These are phyloP conservation scores for Eucalyptus polyanthemos DNA, from an alignment of 345 rosid genomes.

Conservation along the genomic window DNA sequence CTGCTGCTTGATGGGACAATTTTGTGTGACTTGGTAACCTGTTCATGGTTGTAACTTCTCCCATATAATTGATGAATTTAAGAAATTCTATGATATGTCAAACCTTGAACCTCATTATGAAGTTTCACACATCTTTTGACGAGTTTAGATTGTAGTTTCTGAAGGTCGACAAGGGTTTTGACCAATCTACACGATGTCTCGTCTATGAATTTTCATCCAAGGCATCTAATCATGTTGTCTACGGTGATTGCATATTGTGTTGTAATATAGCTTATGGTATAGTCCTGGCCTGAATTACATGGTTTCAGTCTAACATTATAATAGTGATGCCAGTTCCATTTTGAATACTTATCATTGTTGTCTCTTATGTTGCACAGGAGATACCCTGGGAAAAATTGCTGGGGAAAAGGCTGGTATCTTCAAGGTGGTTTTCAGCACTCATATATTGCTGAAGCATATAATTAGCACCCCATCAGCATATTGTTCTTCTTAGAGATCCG, in stretches of 20 bases:
- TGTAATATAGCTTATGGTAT: not conserved
- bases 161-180: not conserved
- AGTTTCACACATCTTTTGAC: not conserved
- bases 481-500: not conserved
- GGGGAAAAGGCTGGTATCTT: slow-evolving; percentile 98
- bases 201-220: not conserved
- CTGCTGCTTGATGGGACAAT: not conserved
- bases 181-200: not conserved
- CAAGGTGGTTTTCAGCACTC: slow-evolving; percentile 46
- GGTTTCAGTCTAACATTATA: not conserved
- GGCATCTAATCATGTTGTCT: not conserved
- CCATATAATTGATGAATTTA: not conserved
- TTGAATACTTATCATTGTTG: not conserved
- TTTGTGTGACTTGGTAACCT: not conserved
- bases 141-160: not conserved
- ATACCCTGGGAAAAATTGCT: slow-evolving; percentile 92
- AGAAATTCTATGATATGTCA: not conserved
- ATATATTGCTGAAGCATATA: not conserved
- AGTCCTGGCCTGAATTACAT: not conserved
- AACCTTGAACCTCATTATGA: not conserved
- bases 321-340: not conserved
- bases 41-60: not conserved
- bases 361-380: slow-evolving; percentile 36
- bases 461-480: not conserved
- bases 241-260: not conserved